Conservation (phyloP, 495 filamentous ascomycete species). For the Annulohypoxylon moriforme region DNA sequence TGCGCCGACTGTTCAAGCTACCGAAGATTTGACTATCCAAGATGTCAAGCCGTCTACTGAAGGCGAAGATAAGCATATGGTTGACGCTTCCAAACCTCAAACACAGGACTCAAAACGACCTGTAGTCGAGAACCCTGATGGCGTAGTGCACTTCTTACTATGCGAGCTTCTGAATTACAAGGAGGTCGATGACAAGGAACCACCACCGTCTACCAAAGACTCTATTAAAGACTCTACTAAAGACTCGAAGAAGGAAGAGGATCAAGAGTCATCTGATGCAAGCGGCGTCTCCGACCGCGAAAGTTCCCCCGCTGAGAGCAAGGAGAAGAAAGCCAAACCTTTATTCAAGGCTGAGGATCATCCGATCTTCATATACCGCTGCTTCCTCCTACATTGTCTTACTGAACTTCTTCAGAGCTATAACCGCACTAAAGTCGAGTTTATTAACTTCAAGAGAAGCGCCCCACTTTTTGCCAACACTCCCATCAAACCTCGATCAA, state of each 20-base stretch:
- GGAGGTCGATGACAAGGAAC: slow-evolving; percentile 87
- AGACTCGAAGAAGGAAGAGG: slow-evolving; percentile 59
- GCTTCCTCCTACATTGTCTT: slow-evolving; percentile 93
- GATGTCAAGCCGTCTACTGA: slow-evolving; percentile 67
- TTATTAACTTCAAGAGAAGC: slow-evolving; percentile 96
- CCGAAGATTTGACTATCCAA: slow-evolving; percentile 63
- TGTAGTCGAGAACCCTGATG: slow-evolving; percentile 90
- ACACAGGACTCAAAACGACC: slow-evolving; percentile 79
- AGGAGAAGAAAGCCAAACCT: slow-evolving; percentile 79
- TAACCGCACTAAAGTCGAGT: slow-evolving; percentile 94
- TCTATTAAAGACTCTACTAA: too few species aligned
- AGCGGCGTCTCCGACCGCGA: slow-evolving; percentile 41
- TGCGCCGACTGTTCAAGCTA: slow-evolving; percentile 61
- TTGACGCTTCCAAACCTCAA: slow-evolving; percentile 69
- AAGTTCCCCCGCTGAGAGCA: slow-evolving; percentile 50
- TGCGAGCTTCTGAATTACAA: slow-evolving; percentile 91
- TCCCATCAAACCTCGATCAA: slow-evolving; percentile 92
- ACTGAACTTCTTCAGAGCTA: slow-evolving; percentile 94
- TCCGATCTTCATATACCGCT: slow-evolving; percentile 94
- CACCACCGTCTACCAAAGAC: slow-evolving; percentile 63
- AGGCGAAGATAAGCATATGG: slow-evolving; percentile 62
- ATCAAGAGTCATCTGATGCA: slow-evolving; percentile 50
- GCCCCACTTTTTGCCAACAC: slow-evolving; percentile 81
- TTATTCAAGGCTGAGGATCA: slow-evolving; percentile 92
- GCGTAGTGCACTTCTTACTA: slow-evolving; percentile 95